These are phyloP conservation scores for Rhizopogon rudus DNA, from an alignment of 768 basidiomycete species.

Conservation along the genomic window DNA sequence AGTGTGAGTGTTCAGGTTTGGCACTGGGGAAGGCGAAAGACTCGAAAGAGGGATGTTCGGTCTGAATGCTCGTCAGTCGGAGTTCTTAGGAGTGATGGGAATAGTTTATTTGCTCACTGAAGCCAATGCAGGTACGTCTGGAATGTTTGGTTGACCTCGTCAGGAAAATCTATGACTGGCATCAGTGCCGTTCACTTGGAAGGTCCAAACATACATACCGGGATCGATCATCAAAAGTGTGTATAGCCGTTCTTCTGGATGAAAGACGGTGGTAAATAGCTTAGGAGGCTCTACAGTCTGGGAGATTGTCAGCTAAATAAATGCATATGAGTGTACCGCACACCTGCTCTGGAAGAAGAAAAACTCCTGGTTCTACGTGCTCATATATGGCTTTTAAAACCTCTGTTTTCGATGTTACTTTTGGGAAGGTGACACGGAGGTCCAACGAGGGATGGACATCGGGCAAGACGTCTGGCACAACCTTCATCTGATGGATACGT, in stretches of 20 bases:
- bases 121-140: conserved; percentile 82
- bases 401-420: conserved; percentile 20
- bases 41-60: conserved; percentile 80
- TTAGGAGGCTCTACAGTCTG: conserved; percentile 64
- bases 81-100: conserved; percentile 6
- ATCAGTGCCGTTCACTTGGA: background rate
- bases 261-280: conserved; percentile 74
- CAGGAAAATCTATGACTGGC: conserved; percentile 68
- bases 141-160: conserved; percentile 58
- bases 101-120: conserved; percentile 43
- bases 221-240: conserved; percentile 88
- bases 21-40: conserved; percentile 35
- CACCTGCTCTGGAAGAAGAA: conserved; percentile 65
- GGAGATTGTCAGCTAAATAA: background rate
- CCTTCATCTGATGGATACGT: conserved; percentile 84
- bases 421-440: conserved; percentile 59
- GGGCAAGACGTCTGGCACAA: conserved; percentile 84
- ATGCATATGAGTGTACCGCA: conserved; percentile 9
- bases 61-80: conserved; percentile 31
- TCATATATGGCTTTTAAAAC: conserved; percentile 21
- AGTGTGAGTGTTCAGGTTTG: conserved; percentile 51
- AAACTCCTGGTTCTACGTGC: conserved; percentile 68
- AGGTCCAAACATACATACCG: conserved; percentile 44
- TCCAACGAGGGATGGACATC: conserved; percentile 69
- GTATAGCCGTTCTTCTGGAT: conserved; percentile 74